Evolutionary conservation across 495 filamentous ascomycete genomes (phyloP).

Genomic region (Podospora fimiseda): DNA sequence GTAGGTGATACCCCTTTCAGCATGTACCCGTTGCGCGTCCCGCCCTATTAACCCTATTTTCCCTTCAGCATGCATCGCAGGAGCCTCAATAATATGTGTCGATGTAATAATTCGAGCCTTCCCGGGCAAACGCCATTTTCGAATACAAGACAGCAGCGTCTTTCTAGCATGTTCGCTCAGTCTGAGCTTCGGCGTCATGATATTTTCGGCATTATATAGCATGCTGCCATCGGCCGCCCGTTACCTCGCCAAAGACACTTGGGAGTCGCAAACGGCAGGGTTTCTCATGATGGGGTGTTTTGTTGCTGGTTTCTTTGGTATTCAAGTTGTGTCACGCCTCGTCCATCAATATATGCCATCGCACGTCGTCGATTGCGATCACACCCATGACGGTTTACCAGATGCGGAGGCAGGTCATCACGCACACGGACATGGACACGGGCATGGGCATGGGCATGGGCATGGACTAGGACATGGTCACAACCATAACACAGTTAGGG

Average conservation of each 20-base stretch:
- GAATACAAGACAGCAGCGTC: conserved; percentile 78
- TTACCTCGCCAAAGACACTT: conserved; percentile 63
- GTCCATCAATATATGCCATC: conserved; percentile 82
- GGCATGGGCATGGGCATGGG: too few species aligned
- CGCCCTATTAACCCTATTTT: conserved; percentile 3
- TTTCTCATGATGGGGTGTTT: conserved; percentile 74
- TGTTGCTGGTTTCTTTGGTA: conserved; percentile 72
- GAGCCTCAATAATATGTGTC: conserved; percentile 79
- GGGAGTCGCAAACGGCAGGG: conserved; percentile 58
- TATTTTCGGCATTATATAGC: conserved; percentile 89
- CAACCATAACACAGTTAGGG: too few species aligned
- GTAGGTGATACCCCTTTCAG: conserved; percentile 26
- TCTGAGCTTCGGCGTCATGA: conserved; percentile 97
- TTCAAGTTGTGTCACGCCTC: conserved; percentile 70
- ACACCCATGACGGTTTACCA: conserved; percentile 59
- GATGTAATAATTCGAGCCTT: conserved; percentile 68
- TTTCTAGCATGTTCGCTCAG: conserved; percentile 87
- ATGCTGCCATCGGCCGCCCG: conserved; percentile 82
- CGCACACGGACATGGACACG: conserved; percentile 19
- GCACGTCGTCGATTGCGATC: conserved; percentile 89
- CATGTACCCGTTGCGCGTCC: not conserved
- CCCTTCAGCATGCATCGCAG: conserved; percentile 66
- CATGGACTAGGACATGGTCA: too few species aligned
- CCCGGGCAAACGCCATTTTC: conserved; percentile 67
- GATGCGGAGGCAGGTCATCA: conserved; percentile 25